Evolutionary conservation across 2,329 filamentous ascomycete genomes (phyloP).

Genomic region (Didymellaceae sp.): DNA sequence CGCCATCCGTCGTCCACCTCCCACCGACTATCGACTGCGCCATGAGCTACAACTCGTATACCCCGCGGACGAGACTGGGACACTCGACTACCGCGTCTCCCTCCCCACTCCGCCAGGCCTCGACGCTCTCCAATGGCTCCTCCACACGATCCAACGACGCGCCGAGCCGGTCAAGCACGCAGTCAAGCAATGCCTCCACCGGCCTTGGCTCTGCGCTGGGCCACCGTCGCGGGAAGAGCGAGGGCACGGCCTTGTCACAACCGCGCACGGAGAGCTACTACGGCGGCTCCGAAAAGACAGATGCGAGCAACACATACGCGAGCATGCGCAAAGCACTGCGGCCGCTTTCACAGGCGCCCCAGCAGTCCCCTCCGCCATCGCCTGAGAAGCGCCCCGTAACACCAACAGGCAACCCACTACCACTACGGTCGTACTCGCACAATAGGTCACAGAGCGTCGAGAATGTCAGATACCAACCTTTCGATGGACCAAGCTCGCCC

Average conservation of each 20-base stretch:
- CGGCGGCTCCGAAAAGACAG: constrained; percentile 47
- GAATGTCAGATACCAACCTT: constrained; percentile 45
- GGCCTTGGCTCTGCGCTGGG: constrained; percentile 56
- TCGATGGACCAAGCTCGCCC: constrained; percentile 52
- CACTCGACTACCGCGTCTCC: constrained; percentile 49
- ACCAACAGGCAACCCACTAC: constrained; percentile 21
- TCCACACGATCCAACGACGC: constrained; percentile 69
- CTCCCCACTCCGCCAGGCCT: constrained; percentile 65
- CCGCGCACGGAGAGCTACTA: constrained; percentile 58
- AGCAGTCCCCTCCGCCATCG: constrained; percentile 38
- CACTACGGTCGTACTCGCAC: constrained; percentile 32
- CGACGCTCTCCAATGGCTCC: constrained; percentile 74
- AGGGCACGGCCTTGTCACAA: constrained; percentile 65
- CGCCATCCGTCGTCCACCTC: constrained; percentile 17
- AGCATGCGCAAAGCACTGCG: constrained; percentile 78
- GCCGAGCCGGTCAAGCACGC: constrained; percentile 69
- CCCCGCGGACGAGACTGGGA: constrained; percentile 49
- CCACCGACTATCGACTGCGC: constrained; percentile 20
- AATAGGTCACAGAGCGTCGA: constrained; percentile 52
- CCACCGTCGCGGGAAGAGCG: constrained; percentile 79
- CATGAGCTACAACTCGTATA: constrained; percentile 47
- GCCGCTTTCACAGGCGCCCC: constrained; percentile 50
- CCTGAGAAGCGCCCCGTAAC: constrained; percentile 30
- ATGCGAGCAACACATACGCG: constrained; percentile 71
- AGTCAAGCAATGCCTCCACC: constrained; percentile 75